These are phyloP conservation scores for Pseudogymnoascus sp. DNA, from an alignment of 2,329 filamentous ascomycete genomes.

Conservation along the genomic window DNA sequence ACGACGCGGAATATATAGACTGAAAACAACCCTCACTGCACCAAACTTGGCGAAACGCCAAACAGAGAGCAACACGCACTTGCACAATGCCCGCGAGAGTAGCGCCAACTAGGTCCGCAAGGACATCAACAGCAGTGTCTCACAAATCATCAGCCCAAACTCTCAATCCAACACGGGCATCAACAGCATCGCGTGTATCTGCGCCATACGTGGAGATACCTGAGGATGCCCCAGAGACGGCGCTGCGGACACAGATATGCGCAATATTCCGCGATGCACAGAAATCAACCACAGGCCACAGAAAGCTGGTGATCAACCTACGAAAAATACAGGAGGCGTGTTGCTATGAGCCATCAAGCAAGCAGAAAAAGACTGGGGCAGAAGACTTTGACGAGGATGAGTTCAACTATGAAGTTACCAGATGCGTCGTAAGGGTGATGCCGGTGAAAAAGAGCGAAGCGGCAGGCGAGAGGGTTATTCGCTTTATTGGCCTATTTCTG, in stretches of 20 bases:
- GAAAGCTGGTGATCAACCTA: conserved; percentile 79
- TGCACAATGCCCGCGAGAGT: conserved; percentile 38
- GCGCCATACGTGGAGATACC: conserved; percentile 44
- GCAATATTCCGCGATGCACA: conserved; percentile 73
- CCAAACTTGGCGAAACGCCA: not conserved
- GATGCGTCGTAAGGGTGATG: conserved; percentile 75
- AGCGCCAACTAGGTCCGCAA: conserved; percentile 32
- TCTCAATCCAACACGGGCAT: conserved; percentile 31
- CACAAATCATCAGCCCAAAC: conserved; percentile 35
- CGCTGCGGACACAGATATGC: conserved; percentile 65
- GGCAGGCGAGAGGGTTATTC: conserved; percentile 75
- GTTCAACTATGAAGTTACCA: conserved; percentile 77
- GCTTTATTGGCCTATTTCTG: conserved; percentile 82
- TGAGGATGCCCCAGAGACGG: conserved; percentile 61
- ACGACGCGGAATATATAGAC: not conserved
- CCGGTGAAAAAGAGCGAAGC: conserved; percentile 85
- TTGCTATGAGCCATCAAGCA: conserved; percentile 52
- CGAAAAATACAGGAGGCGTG: conserved; percentile 87
- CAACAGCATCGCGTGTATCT: conserved; percentile 33
- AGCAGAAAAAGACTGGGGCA: conserved; percentile 42
- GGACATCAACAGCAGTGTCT: conserved; percentile 30
- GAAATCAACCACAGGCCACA: conserved; percentile 77
- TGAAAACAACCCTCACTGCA: not conserved
- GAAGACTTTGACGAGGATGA: conserved; percentile 73
- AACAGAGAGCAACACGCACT: not conserved